Percentiles rank a stretch among this genome's conserved stretches.
Conservation (phyloP, 31 red algal genomes). For the Asparagopsis taxiformis region DNA sequence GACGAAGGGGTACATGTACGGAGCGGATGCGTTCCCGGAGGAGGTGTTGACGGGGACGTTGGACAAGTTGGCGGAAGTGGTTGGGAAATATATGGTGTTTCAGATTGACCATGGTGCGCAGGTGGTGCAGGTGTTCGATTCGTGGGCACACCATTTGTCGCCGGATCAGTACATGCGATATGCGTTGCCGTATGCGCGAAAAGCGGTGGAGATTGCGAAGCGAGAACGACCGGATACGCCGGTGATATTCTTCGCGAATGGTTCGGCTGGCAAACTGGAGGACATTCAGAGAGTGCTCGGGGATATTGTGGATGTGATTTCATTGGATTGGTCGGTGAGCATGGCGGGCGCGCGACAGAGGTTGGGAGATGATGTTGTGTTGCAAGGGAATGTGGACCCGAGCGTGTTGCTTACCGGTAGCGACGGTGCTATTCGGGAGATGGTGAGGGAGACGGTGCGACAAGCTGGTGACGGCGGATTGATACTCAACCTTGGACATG, state of each 20-base stretch:
- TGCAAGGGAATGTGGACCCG: slow-evolving; percentile 92
- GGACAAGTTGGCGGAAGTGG: slow-evolving; percentile 28
- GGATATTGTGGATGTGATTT: slow-evolving; percentile 50
- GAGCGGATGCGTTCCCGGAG: neutral
- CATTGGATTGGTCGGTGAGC: slow-evolving; percentile 71
- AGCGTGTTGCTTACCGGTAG: slow-evolving; percentile 36
- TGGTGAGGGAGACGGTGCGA: slow-evolving; percentile 34
- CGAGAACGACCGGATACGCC: slow-evolving; percentile 42
- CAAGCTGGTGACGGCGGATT: slow-evolving; percentile 49
- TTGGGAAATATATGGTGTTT: slow-evolving; percentile 62
- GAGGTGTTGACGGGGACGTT: slow-evolving; percentile 28
- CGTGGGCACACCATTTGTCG: slow-evolving; percentile 79
- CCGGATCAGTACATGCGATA: slow-evolving; percentile 69
- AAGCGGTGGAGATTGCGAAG: slow-evolving; percentile 16
- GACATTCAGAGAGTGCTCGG: slow-evolving; percentile 17
- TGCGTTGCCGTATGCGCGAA: slow-evolving; percentile 47
- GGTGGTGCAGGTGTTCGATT: slow-evolving; percentile 90
- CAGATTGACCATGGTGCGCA: slow-evolving; percentile 80
- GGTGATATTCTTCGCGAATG: slow-evolving; percentile 80
- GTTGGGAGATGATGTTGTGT: slow-evolving; percentile 25
- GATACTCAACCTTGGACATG: slow-evolving; percentile 90
- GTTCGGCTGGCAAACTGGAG: slow-evolving; percentile 55
- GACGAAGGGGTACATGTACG: slow-evolving; percentile 75
- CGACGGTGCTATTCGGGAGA: slow-evolving; percentile 24
- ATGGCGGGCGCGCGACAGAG: slow-evolving; percentile 57